phyloP scores from a whole-genome alignment of 2,329 filamentous ascomycete species.

The Aspergillus puulaauensis region DNA sequence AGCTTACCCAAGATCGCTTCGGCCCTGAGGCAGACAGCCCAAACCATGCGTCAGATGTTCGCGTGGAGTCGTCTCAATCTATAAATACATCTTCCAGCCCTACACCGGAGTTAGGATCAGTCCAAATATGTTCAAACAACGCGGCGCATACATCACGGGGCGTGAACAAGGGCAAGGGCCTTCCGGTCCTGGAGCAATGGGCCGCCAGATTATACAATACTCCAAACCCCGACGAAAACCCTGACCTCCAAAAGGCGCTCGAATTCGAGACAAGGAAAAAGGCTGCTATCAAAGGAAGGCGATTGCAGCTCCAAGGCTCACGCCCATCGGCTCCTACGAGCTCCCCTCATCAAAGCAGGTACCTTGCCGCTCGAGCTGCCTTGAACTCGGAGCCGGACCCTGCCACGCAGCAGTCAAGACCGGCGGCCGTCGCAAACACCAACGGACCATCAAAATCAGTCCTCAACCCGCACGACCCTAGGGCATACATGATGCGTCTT shows the following conservation, averaged over 20 bases:
- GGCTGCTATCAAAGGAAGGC: constrained; percentile 29
- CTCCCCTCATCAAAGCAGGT: constrained; percentile 32
- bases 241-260: constrained; percentile 31
- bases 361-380: constrained; percentile 30
- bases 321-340: constrained; percentile 4
- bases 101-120: not conserved
- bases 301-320: constrained; percentile 18
- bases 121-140: not conserved
- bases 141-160: not conserved
- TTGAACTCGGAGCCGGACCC: constrained; percentile 12
- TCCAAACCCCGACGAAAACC: constrained; percentile 7
- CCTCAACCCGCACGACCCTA: constrained; percentile 28
- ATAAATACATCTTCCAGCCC: not conserved
- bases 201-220: constrained; percentile 22
- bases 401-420: not conserved
- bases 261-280: constrained; percentile 42
- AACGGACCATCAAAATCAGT: not conserved
- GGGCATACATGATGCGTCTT: constrained; percentile 31
- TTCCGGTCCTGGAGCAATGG: constrained; percentile 25
- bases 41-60: not conserved
- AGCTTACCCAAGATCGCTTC: constrained; percentile 17
- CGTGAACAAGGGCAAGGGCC: constrained; percentile 14
- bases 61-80: not conserved
- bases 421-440: not conserved
- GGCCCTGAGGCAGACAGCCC: not conserved